These are phyloP conservation scores for Pythium phragmitis DNA, from an alignment of 352 stramenopile species.

Conservation along the genomic window DNA sequence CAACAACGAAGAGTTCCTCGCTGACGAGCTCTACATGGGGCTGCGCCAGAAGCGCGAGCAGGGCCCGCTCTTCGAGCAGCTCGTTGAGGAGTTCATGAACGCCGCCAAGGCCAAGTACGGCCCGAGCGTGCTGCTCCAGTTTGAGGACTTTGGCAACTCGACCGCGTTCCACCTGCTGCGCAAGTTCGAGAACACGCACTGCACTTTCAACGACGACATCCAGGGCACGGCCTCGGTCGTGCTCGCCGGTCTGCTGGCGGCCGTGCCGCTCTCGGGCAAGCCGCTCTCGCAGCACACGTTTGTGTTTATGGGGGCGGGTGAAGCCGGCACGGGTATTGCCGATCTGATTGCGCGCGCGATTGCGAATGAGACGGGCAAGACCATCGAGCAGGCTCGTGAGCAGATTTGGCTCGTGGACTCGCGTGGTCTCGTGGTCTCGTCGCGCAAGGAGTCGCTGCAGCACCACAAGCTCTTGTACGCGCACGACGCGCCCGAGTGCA, in stretches of 20 bases:
- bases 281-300: constrained; percentile 92
- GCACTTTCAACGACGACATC: constrained; percentile 97
- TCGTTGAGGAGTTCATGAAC: constrained; percentile 97
- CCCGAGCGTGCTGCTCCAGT: constrained; percentile 81
- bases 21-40: constrained; percentile 95
- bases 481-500: constrained; percentile 68
- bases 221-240: constrained; percentile 87
- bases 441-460: constrained; percentile 73
- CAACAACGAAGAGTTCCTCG: constrained; percentile 93
- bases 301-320: constrained; percentile 92
- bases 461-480: constrained; percentile 91
- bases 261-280: constrained; percentile 71
- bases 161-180: constrained; percentile 84
- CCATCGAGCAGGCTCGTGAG: constrained; percentile 85
- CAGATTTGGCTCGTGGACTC: constrained; percentile 94
- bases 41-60: constrained; percentile 87
- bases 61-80: constrained; percentile 89
- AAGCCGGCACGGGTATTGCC: constrained; percentile 94
- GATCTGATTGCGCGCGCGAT: constrained; percentile 92
- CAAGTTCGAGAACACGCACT: constrained; percentile 85
- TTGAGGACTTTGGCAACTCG: constrained; percentile 88
- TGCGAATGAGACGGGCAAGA: constrained; percentile 83
- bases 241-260: constrained; percentile 73
- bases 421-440: constrained; percentile 82
- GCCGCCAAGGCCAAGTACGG: constrained; percentile 90